Evolutionary conservation across 2,329 filamentous ascomycete species (phyloP).

Genomic region (Curvularia sp.): DNA sequence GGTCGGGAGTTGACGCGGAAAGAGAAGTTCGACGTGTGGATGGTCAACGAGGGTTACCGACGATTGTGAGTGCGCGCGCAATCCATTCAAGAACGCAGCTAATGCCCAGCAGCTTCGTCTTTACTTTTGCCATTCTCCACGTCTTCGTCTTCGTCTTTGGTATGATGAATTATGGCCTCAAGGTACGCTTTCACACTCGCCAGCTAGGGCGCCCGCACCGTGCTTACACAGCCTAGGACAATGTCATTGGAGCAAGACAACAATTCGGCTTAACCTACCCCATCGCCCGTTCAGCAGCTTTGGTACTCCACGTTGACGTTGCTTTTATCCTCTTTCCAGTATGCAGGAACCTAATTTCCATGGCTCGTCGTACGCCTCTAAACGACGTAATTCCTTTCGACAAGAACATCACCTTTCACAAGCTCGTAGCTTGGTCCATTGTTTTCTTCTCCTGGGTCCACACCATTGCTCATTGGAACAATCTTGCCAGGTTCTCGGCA

Average conservation of each 20-base stretch:
- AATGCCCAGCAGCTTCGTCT: constrained; percentile 69
- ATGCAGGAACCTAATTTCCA: constrained; percentile 82
- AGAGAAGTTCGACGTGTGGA: constrained; percentile 83
- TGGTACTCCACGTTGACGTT: constrained; percentile 82
- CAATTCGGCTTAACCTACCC: constrained; percentile 78
- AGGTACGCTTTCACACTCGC: constrained; percentile 51
- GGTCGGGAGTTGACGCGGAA: constrained; percentile 71
- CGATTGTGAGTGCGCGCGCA: constrained; percentile 67
- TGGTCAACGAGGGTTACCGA: constrained; percentile 87
- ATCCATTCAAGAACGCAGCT: constrained; percentile 21
- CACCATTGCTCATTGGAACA: constrained; percentile 86
- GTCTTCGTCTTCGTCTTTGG: constrained; percentile 79
- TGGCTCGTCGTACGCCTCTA: constrained; percentile 78
- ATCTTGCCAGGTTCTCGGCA: constrained; percentile 77
- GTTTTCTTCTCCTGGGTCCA: constrained; percentile 89
- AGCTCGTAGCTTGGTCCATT: constrained; percentile 83
- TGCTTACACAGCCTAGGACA: constrained; percentile 57
- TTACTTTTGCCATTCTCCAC: constrained; percentile 75
- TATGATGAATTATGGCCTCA: constrained; percentile 79
- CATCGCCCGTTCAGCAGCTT: constrained; percentile 76
- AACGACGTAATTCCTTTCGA: constrained; percentile 89
- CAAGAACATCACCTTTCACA: constrained; percentile 90
- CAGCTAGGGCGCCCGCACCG: background rate
- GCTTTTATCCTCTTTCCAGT: constrained; percentile 81
- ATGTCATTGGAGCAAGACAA: constrained; percentile 67